A percentile compares a stretch with the other conserved stretches of the same genome.
phyloP scores from a whole-genome alignment of 169 alveolate genomes.

The Perkinsus marinus region DNA sequence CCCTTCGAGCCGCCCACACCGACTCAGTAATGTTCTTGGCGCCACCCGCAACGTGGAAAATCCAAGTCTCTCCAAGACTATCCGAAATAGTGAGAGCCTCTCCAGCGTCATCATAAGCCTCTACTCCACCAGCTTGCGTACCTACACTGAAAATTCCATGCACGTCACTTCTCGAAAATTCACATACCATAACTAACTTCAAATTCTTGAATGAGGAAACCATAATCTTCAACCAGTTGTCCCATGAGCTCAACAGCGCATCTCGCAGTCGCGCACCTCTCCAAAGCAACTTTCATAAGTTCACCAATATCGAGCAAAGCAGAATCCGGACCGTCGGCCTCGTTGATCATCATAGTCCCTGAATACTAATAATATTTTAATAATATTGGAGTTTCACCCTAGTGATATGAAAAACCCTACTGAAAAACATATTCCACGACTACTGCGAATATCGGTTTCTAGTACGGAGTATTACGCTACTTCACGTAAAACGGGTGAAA shows the following conservation, averaged over 20 bases:
- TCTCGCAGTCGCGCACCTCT: not conserved
- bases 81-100: slow-evolving; percentile 5
- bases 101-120: not conserved
- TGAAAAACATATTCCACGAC: too few relatives aligned
- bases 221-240: not conserved
- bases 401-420: too few relatives aligned
- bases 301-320: not conserved
- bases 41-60: slow-evolving; percentile 5
- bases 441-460: too few relatives aligned
- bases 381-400: too few relatives aligned
- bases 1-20: not conserved
- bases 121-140: not conserved
- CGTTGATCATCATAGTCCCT: not conserved
- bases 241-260: slow-evolving; percentile 4
- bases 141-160: not conserved
- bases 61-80: not conserved
- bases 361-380: too few relatives aligned
- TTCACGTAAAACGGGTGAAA: too few relatives aligned
- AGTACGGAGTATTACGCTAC: too few relatives aligned
- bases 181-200: not conserved
- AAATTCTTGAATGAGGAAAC: not conserved
- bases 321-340: not conserved
- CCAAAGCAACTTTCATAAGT: slow-evolving; percentile 7
- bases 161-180: not conserved
- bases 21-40: not conserved